Conservation (phyloP, 495 filamentous ascomycete species). For the Penicillium desertorum region DNA sequence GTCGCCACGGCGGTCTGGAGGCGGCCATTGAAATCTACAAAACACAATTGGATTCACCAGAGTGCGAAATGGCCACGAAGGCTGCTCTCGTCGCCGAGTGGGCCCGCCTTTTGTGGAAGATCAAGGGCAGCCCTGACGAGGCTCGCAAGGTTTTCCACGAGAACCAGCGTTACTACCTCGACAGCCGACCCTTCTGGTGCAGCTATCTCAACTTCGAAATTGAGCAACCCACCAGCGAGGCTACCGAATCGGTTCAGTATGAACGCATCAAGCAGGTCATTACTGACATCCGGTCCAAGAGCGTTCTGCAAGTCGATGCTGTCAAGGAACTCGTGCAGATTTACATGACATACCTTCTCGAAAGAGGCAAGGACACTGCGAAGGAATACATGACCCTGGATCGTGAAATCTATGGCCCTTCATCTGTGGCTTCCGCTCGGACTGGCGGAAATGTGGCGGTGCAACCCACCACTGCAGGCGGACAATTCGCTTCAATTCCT, state of each 20-base stretch:
- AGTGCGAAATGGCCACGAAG: conserved; percentile 76
- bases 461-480: conserved; percentile 15
- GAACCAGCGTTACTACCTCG: conserved; percentile 81
- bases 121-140: conserved; percentile 80
- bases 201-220: conserved; percentile 89
- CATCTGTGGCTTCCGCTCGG: conserved; percentile 39
- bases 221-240: conserved; percentile 72
- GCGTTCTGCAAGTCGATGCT: conserved; percentile 61
- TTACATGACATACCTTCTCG: conserved; percentile 83
- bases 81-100: conserved; percentile 86
- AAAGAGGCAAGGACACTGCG: conserved; percentile 77
- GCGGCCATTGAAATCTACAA: conserved; percentile 86
- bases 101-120: conserved; percentile 87
- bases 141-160: conserved; percentile 82
- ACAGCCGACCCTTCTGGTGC: conserved; percentile 89
- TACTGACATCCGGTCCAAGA: conserved; percentile 72
- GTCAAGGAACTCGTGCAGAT: conserved; percentile 75
- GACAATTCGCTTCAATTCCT: conserved; percentile 19
- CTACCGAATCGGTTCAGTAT: conserved; percentile 64
- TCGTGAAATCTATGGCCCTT: conserved; percentile 74
- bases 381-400: conserved; percentile 86
- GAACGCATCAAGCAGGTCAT: conserved; percentile 78
- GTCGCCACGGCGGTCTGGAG: conserved; percentile 80
- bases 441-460: conserved; percentile 30
- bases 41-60: conserved; percentile 67